phyloP scores from a whole-genome alignment of 371 early-diverging fungal species.

The Sporodiniella umbellata region DNA sequence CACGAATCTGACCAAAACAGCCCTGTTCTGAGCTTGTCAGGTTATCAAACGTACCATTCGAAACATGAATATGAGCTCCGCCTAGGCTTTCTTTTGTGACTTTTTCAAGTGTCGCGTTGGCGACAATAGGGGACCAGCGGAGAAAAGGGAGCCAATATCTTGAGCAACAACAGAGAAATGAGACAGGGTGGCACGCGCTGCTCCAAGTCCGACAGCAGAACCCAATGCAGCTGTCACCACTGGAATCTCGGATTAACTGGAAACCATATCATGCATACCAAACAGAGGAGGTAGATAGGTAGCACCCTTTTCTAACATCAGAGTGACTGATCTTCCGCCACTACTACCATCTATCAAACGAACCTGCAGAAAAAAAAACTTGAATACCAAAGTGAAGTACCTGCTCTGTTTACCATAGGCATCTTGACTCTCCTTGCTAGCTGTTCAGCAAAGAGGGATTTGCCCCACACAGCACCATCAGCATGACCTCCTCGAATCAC shows the following conservation, averaged over 20 bases:
- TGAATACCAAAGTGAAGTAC: background rate
- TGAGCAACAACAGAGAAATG: conserved; percentile 38
- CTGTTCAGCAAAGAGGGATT: conserved; percentile 37
- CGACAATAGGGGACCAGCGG: conserved; percentile 47
- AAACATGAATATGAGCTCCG: conserved; percentile 34
- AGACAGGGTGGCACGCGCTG: conserved; percentile 40
- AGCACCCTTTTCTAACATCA: conserved; percentile 31
- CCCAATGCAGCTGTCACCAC: conserved; percentile 40
- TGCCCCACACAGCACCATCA: conserved; percentile 45
- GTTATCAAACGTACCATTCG: conserved; percentile 45
- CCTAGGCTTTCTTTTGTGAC: conserved; percentile 39
- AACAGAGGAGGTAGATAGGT: conserved; percentile 41
- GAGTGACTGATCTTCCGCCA: conserved; percentile 38
- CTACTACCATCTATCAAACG: conserved; percentile 47
- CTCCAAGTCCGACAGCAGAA: conserved; percentile 42
- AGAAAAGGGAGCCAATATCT: conserved; percentile 39
- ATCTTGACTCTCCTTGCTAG: conserved; percentile 34
- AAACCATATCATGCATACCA: conserved; percentile 45
- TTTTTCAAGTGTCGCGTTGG: conserved; percentile 38
- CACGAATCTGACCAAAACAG: conserved; percentile 37
- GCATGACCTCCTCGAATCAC: conserved; percentile 48
- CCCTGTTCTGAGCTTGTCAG: conserved; percentile 32
- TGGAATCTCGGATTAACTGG: conserved; percentile 40
- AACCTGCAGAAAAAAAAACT: conserved; percentile 9
- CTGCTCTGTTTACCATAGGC: conserved; percentile 14